phyloP scores from a whole-genome alignment of 345 rosid genomes.

The Aquilaria sinensis region DNA sequence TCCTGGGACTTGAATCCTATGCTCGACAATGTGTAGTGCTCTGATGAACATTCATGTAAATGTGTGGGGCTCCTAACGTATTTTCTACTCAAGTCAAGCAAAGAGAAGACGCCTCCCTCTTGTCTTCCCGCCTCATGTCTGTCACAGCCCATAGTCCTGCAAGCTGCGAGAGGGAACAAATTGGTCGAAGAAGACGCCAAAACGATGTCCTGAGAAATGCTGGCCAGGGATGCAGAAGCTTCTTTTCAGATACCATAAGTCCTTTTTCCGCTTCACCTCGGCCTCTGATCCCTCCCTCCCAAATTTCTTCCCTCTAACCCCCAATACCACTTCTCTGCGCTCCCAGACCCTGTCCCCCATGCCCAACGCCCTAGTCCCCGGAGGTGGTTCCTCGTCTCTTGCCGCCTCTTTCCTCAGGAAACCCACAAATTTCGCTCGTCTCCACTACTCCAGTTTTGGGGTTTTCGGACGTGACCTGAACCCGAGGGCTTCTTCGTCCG shows the following conservation, averaged over 20 bases:
- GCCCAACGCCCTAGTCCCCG: constrained; percentile 20
- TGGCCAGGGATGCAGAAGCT: constrained; percentile 33
- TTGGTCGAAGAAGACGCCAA: too few species aligned
- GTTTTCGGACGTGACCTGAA: constrained; percentile 25
- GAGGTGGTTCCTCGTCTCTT: constrained; percentile 11
- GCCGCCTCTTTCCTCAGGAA: constrained; percentile 1
- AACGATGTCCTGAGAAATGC: constrained; percentile 24
- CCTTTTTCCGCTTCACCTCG: constrained; percentile 31
- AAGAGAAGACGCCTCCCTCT: too few species aligned
- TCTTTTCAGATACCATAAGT: constrained; percentile 22
- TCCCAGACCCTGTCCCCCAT: constrained; percentile 11
- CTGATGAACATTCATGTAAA: too few species aligned
- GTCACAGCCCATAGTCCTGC: too few species aligned
- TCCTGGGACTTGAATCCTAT: too few species aligned
- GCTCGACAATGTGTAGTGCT: too few species aligned
- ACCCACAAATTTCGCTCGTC: constrained; percentile 16
- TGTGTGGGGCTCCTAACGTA: too few species aligned
- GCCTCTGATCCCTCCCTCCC: constrained; percentile 19
- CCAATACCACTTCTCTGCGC: neutral
- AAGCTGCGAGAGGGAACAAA: too few species aligned
- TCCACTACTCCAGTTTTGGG: constrained; percentile 13
- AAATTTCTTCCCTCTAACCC: neutral
- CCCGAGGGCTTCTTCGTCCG: constrained; percentile 17
- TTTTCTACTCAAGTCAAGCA: too few species aligned
- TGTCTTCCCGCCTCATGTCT: too few species aligned